These are phyloP conservation scores for Chamaenerion angustifolium DNA, from an alignment of 345 rosid species.

Conservation along the genomic window DNA sequence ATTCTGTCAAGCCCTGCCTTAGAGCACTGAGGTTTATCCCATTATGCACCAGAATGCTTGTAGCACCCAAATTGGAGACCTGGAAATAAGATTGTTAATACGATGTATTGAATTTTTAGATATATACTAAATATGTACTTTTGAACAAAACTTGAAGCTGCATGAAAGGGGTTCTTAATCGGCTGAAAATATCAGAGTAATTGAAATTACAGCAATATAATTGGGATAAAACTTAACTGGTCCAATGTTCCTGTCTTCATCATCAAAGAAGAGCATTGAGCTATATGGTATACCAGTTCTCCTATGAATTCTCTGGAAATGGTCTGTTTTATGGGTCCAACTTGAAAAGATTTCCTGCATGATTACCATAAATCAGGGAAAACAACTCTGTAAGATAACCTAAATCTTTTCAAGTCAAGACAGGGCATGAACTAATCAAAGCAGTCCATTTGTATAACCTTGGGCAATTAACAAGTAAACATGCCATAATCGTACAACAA, in stretches of 20 bases:
- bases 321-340: slow-evolving; percentile 11
- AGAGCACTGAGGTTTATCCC: slow-evolving; percentile 9
- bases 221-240: slow-evolving; percentile 1
- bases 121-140: too few species aligned
- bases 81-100: neutral
- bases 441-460: too few species aligned
- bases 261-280: slow-evolving; percentile 13
- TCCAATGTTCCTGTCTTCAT: slow-evolving; percentile 9
- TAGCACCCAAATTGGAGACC: slow-evolving; percentile 11
- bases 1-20: slow-evolving; percentile 7
- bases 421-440: too few species aligned
- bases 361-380: neutral
- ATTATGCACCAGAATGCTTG: slow-evolving; percentile 7
- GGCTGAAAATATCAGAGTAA: too few species aligned
- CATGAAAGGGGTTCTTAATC: too few species aligned
- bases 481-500: too few species aligned
- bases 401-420: neutral
- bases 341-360: slow-evolving; percentile 9
- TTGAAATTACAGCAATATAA: too few species aligned
- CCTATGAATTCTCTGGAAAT: slow-evolving; percentile 9
- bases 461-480: too few species aligned
- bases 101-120: too few species aligned
- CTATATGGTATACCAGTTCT: slow-evolving; percentile 7
- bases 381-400: neutral
- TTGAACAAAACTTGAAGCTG: too few species aligned